These are phyloP conservation scores for Echium plantagineum DNA, from an alignment of 257 asterid species.

Conservation along the genomic window DNA sequence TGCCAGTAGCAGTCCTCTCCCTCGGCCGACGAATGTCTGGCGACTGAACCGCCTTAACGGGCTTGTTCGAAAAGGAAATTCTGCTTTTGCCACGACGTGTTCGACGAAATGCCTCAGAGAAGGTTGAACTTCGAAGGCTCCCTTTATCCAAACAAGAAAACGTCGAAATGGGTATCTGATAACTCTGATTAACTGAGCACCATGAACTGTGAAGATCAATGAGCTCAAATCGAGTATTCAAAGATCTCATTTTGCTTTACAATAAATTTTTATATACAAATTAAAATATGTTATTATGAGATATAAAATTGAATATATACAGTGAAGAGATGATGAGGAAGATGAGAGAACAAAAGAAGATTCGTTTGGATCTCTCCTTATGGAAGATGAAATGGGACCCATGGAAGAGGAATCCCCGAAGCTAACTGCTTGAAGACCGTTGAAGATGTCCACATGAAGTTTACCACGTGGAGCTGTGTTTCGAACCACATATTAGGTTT, in stretches of 20 bases:
- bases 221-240: slow-evolving; percentile 54
- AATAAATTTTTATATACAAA: not conserved
- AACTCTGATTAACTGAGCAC: slow-evolving; percentile 54
- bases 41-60: slow-evolving; percentile 31
- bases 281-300: not conserved
- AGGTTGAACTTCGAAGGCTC: slow-evolving; percentile 13
- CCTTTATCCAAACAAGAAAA: slow-evolving; percentile 32
- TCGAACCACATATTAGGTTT: slow-evolving; percentile 43
- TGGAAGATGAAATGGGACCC: slow-evolving; percentile 26
- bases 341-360: slow-evolving; percentile 43
- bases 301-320: not conserved
- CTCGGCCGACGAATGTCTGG: slow-evolving; percentile 72
- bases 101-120: slow-evolving; percentile 67
- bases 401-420: slow-evolving; percentile 10
- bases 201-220: slow-evolving; percentile 62
- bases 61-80: slow-evolving; percentile 38
- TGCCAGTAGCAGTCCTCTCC: slow-evolving; percentile 32
- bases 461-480: slow-evolving; percentile 30
- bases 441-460: slow-evolving; percentile 31
- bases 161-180: slow-evolving; percentile 52
- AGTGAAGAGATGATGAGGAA: slow-evolving; percentile 20
- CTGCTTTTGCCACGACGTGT: slow-evolving; percentile 35
- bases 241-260: slow-evolving; percentile 42
- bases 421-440: slow-evolving; percentile 20
- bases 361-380: slow-evolving; percentile 48